Base-by-base conservation (phyloP, 1,284 basidiomycete genomes). In the Mrakiaceae sp. region DNA sequence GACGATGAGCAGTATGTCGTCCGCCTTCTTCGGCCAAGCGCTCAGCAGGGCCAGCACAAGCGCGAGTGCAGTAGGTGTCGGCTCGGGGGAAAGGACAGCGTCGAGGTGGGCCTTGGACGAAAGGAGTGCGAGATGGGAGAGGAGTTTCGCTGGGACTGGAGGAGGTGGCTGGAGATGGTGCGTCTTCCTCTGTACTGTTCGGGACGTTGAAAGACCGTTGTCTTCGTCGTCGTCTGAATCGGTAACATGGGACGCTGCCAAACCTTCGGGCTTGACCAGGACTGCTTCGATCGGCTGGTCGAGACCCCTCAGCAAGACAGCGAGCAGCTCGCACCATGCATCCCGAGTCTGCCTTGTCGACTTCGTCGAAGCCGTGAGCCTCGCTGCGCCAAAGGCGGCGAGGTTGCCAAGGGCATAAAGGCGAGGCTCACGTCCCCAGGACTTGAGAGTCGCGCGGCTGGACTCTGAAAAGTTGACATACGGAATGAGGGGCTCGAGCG, bases 11-110 rank as follows among this genome's bases (percentile, higher is more conserved):
- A 81, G 73, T 4, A 79, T 73, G 0, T 62, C 68, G 59, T 86
- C 83, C 69, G 80, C 79, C 60, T 79, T 76, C 3, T 79, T 74
- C 0, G 87, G 83, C 80, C 87, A 75, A 70, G 81, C 69, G 64
- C 73, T 70, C 67, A 79, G 55, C 66, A 78, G 73, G 66, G 76
- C 70, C 72, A 76, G 46, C 63, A 72, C 69, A 53, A 76, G 75
- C 3, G 58, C 40, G 4, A 74, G 57, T 2, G 69, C 39, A 3
- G 65, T 57, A 2, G 67, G 50, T 0, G 70, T 65, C 3, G 70
- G 52, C 9, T 62, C 58, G 2, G 68, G 67, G 2, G 69, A 67
- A 3, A 71, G 51, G 5, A 75, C 62, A 1, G 68, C 67, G 1
- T 62, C 60, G 11, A 76, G 67, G 60, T 77, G 75, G 2, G 69